Percentiles rank a stretch among this genome's conserved stretches.
Conservation (phyloP, 805 yeast genomes). For the Hemisphaericaspora nanyangensis region DNA sequence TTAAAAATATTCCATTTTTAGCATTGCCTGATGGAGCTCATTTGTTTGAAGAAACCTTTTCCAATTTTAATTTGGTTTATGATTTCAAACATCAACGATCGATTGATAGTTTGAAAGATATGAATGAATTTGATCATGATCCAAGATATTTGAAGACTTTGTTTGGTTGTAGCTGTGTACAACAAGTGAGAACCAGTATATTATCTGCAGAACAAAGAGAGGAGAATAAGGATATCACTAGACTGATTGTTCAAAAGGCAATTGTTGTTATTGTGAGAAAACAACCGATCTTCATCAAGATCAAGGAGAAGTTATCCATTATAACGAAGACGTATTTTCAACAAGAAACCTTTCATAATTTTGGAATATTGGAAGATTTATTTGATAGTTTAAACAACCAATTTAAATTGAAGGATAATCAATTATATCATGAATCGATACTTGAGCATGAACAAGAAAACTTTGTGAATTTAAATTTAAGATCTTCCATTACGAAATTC, state of each 20-base stretch:
- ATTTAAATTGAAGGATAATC: conserved; percentile 15
- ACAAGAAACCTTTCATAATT: conserved; percentile 75
- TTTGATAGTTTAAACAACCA: conserved; percentile 57
- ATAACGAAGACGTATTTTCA: conserved; percentile 82
- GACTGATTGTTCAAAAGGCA: conserved; percentile 89
- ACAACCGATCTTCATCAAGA: conserved; percentile 83
- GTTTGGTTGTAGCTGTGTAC: conserved; percentile 93
- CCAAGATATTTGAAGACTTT: conserved; percentile 53
- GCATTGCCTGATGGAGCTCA: conserved; percentile 97
- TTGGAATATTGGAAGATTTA: conserved; percentile 60
- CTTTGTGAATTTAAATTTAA: conserved; percentile 65
- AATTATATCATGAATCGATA: background rate
- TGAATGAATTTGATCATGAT: conserved; percentile 31
- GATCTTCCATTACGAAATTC: conserved; percentile 58
- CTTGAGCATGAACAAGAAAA: conserved; percentile 31
- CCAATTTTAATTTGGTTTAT: conserved; percentile 79
- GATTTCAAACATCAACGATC: conserved; percentile 49
- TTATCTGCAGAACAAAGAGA: conserved; percentile 42
- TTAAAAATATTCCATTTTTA: conserved; percentile 91
- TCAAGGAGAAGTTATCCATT: conserved; percentile 85
- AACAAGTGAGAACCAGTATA: conserved; percentile 69
- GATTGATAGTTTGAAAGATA: conserved; percentile 41
- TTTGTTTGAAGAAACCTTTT: conserved; percentile 86
- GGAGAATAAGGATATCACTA: conserved; percentile 61
- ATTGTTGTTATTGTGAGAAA: conserved; percentile 75